Evolutionary conservation across 2,329 filamentous ascomycete species (phyloP), one percentile per base, ranked within the genome.

Genomic region (Metarhizium robertsii): DNA sequence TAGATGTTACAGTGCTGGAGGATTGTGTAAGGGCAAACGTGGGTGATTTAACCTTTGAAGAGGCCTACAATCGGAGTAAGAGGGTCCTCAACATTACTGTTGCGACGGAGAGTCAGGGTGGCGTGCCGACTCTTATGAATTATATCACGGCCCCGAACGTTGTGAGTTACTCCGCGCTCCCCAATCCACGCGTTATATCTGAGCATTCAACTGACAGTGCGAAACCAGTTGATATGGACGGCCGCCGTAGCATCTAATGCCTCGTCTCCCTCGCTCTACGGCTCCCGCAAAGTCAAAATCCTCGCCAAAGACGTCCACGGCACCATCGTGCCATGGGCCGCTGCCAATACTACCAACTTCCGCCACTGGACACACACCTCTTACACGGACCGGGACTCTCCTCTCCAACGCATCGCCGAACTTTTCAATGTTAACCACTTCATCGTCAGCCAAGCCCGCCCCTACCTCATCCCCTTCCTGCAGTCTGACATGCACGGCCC

Each of bases 381-480:
- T 6, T 85, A 87, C 68, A 78, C 79, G 46, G 85, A 88, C 59
- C 83, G 83, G 46, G 85, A 81, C 64, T 79, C 79, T 1, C 80
- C 80, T 2, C 78, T 94, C 1, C 79, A 83, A 54, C 82, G 89
- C 43, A 85, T 94, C 34, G 83, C 87, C 6, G 87, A 92, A 71
- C 80, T 92, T 11, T 94, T 94, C 78, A 95, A 95, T 67, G 89
- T 95, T 53, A 95, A 96, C 67, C 92, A 96, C 74, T 96, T 95
- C 72, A 90, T 97, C 60, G 85, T 97, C 61, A 94, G 88, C 61
- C 92, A 96, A 73, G 91, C 92, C 1, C 81, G 92, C 3, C 92
- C 92, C 0, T 96, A 95, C 69, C 77, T 96, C 16, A 86, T 92
- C 32, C 92, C 92, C 0, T 94, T 96, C 64, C 77, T 95, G 5